Conservation (phyloP, 805 yeast genomes). For the Wickerhamiella lipophila region DNA sequence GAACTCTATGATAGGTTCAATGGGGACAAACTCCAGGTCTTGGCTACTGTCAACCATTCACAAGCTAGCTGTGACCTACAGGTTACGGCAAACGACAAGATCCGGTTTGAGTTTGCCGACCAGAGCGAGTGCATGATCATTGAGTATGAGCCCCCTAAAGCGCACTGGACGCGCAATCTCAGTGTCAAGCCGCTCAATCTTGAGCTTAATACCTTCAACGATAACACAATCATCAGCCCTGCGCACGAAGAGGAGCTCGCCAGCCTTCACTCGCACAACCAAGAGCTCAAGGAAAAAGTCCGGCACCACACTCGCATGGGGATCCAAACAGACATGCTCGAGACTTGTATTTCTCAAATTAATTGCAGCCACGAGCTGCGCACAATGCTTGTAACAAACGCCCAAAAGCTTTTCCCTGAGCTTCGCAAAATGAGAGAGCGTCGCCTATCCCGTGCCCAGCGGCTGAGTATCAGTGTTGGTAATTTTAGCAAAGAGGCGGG, state of each 20-base stretch:
- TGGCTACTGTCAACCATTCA: constrained; percentile 14
- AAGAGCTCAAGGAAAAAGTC: constrained; percentile 12
- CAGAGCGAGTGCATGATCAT: constrained; percentile 23
- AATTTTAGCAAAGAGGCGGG: constrained; percentile 7
- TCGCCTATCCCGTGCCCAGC: constrained; percentile 13
- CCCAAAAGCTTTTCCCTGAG: constrained; percentile 22
- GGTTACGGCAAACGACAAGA: not conserved
- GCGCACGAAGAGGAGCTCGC: constrained; percentile 15
- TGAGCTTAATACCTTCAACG: constrained; percentile 29
- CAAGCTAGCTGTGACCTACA: constrained; percentile 9
- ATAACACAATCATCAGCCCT: constrained; percentile 7
- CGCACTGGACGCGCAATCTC: constrained; percentile 59
- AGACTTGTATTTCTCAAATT: constrained; percentile 26
- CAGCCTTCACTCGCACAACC: constrained; percentile 1
- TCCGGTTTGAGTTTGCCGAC: not conserved
- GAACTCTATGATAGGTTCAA: constrained; percentile 17
- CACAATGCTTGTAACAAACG: constrained; percentile 20
- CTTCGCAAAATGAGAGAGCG: constrained; percentile 14
- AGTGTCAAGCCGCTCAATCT: constrained; percentile 62
- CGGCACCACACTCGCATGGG: not conserved
- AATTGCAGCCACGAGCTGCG: constrained; percentile 30
- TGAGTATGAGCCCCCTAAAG: constrained; percentile 59
- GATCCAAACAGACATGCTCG: constrained; percentile 5
- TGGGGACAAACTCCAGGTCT: constrained; percentile 14
- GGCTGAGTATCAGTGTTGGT: constrained; percentile 21